These are phyloP conservation scores for Lactarius tabidus DNA, from an alignment of 768 basidiomycete species.

Conservation along the genomic window DNA sequence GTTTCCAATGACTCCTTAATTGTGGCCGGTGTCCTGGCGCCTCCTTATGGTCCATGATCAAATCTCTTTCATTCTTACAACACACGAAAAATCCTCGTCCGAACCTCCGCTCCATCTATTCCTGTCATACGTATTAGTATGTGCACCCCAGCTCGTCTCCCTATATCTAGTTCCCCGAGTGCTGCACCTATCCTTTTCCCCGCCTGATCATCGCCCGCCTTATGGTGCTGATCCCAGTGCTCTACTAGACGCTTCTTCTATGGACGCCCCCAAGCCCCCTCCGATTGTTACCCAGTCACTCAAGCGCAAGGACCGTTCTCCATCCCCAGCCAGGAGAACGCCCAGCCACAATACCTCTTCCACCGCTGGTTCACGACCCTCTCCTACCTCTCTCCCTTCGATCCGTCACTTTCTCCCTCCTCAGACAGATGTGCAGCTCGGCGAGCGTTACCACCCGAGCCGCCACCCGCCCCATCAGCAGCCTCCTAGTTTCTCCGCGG, in stretches of 20 bases:
- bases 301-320: constrained; percentile 27
- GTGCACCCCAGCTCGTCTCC: constrained; percentile 14
- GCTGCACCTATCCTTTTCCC: constrained; percentile 18
- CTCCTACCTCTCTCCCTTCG: constrained; percentile 25
- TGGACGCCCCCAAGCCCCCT: constrained; percentile 24
- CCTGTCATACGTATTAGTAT: constrained; percentile 25
- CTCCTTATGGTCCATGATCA: constrained; percentile 21
- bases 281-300: constrained; percentile 19
- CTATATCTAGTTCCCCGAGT: constrained; percentile 24
- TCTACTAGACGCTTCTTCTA: constrained; percentile 13
- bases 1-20: constrained; percentile 22
- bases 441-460: constrained; percentile 20
- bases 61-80: constrained; percentile 22
- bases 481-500: constrained; percentile 11
- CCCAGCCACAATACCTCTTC: constrained; percentile 11
- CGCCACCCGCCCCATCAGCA: constrained; percentile 12
- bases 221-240: constrained; percentile 16
- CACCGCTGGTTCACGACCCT: constrained; percentile 13
- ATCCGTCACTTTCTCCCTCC: constrained; percentile 27
- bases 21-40: constrained; percentile 23
- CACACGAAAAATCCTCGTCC: constrained; percentile 19
- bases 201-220: constrained; percentile 14
- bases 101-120: constrained; percentile 21
- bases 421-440: constrained; percentile 17
- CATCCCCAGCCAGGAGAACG: constrained; percentile 19